Conservation (phyloP, 345 rosid species). For the Dimocarpus longan region DNA sequence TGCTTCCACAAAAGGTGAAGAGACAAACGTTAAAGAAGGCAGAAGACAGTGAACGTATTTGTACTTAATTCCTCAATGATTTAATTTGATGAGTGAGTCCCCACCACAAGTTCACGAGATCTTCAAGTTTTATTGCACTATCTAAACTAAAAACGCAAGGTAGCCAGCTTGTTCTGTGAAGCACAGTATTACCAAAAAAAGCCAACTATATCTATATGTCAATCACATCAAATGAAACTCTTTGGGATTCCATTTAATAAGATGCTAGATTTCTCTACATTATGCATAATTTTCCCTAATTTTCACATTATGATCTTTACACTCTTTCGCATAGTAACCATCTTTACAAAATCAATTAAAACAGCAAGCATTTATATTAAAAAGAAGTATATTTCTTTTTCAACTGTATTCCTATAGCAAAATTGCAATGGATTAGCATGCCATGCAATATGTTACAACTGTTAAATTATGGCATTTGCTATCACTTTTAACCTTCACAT, state of each 20-base stretch:
- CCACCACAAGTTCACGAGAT: constrained; percentile 19
- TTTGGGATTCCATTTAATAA: neutral
- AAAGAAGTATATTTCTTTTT: no score
- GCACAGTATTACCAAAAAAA: neutral
- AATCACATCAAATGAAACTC: neutral
- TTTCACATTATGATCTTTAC: no score
- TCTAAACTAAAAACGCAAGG: neutral
- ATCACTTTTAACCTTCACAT: neutral
- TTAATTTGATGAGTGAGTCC: neutral
- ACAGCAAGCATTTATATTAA: no score
- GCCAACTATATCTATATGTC: neutral
- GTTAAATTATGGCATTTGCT: no score
- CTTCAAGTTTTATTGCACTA: neutral
- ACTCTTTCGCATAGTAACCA: no score
- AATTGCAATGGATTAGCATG: no score
- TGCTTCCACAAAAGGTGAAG: no score
- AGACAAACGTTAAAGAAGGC: no score
- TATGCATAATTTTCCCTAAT: neutral
- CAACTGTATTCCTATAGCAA: no score
- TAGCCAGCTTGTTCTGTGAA: neutral
- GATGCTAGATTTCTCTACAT: neutral
- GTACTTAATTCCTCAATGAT: neutral
- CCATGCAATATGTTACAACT: no score
- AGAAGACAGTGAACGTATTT: no score
- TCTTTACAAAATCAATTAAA: no score